These are phyloP conservation scores for Obba rivulosa DNA, from an alignment of 768 basidiomycete species.

Conservation along the genomic window DNA sequence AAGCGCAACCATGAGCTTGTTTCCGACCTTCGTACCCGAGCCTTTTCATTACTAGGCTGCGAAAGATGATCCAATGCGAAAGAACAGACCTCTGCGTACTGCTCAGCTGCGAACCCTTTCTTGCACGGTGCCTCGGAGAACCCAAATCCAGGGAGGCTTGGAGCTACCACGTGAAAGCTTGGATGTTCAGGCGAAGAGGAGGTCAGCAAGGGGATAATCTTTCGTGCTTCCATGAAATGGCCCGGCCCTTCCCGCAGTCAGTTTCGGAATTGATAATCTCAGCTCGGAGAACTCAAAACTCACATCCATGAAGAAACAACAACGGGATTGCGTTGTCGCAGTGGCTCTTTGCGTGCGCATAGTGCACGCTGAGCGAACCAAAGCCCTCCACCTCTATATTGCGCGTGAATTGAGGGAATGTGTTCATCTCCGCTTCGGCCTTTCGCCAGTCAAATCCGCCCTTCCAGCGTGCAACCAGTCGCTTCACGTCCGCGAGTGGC, in stretches of 20 bases:
- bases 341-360: conserved; percentile 27
- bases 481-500: conserved; percentile 20
- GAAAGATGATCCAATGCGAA: not conserved
- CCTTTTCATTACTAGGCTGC: not conserved
- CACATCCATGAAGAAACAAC: conserved; percentile 28
- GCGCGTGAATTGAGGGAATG: conserved; percentile 30
- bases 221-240: conserved; percentile 21
- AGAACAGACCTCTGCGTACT: conserved; percentile 21
- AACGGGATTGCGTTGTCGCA: conserved; percentile 22
- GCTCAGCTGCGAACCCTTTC: conserved; percentile 17
- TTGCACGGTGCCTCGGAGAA: conserved; percentile 21
- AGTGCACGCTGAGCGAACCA: conserved; percentile 29
- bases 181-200: conserved; percentile 14
- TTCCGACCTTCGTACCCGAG: conserved; percentile 10
- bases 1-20: conserved; percentile 27
- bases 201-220: conserved; percentile 23
- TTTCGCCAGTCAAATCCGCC: conserved; percentile 30
- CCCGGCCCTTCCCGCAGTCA: conserved; percentile 19
- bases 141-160: conserved; percentile 24
- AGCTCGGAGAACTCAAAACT: conserved; percentile 1
- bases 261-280: not conserved
- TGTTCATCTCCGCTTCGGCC: conserved; percentile 36
- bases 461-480: conserved; percentile 25
- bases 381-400: conserved; percentile 28
- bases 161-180: conserved; percentile 24